These are phyloP conservation scores for Penicillium fimorum DNA, from an alignment of 495 filamentous ascomycete genomes.

Conservation along the genomic window DNA sequence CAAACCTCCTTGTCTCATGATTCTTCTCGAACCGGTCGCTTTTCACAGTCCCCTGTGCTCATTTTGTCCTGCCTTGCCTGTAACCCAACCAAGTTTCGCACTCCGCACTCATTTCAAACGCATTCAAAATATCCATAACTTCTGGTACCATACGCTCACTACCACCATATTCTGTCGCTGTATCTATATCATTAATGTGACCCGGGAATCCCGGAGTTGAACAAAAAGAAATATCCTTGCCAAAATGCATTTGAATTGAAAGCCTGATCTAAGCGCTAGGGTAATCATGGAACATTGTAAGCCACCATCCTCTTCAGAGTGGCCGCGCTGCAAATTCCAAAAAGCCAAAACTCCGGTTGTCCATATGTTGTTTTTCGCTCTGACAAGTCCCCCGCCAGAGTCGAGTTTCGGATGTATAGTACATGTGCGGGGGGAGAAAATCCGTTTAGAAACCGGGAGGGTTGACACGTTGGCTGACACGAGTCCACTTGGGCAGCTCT, in stretches of 20 bases:
- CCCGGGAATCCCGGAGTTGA: constrained; percentile 4
- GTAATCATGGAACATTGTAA: constrained; percentile 32
- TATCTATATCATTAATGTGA: constrained; percentile 13
- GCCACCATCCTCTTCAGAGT: constrained; percentile 18
- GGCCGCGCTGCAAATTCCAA: constrained; percentile 29
- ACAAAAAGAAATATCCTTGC: not conserved
- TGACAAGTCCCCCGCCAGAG: constrained; percentile 6
- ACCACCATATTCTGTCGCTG: constrained; percentile 2
- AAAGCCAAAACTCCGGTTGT: constrained; percentile 43
- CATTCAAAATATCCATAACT: constrained; percentile 7
- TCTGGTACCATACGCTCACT: constrained; percentile 20
- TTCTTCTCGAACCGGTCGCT: not conserved
- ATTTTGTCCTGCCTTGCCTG: not conserved
- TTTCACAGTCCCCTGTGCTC: not conserved
- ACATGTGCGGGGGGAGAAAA: constrained; percentile 24
- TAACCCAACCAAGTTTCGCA: too few species aligned
- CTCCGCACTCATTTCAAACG: constrained; percentile 3
- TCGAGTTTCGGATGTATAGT: constrained; percentile 32
- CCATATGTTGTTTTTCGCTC: constrained; percentile 28
- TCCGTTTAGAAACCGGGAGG: constrained; percentile 80
- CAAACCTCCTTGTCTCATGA: constrained; percentile 3
- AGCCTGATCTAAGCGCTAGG: constrained; percentile 26
- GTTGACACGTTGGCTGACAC: constrained; percentile 88
- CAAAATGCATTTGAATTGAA: constrained; percentile 23
- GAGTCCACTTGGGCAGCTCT: constrained; percentile 96